These are phyloP conservation scores for Lizanozyma gosingica DNA, from an alignment of 1,139 yeast species.

Conservation along the genomic window DNA sequence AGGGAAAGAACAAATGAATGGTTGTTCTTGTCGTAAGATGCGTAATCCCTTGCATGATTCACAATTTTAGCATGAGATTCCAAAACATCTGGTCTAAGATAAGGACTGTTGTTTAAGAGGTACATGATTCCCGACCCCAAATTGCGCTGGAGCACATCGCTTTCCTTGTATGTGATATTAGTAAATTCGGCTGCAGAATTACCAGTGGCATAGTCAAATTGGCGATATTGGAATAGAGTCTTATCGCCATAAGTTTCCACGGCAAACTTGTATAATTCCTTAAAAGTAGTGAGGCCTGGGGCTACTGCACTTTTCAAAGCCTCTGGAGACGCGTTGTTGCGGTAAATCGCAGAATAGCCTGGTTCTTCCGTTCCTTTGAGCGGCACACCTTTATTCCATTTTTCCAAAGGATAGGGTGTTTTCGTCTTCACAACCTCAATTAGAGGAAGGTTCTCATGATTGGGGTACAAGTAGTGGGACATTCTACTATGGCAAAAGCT, in stretches of 20 bases:
- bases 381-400: conserved; percentile 7
- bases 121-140: conserved; percentile 16
- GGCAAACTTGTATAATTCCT: conserved; percentile 10
- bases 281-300: conserved; percentile 11
- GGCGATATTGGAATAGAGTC: conserved; percentile 12
- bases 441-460: conserved; percentile 7
- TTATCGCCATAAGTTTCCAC: conserved; percentile 8
- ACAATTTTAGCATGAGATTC: conserved; percentile 16
- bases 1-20: neutral
- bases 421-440: conserved; percentile 6
- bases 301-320: conserved; percentile 8
- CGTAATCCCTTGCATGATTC: conserved; percentile 9
- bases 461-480: conserved; percentile 11
- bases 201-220: neutral
- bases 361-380: conserved; percentile 11
- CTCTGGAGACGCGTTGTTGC: conserved; percentile 11
- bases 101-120: conserved; percentile 13
- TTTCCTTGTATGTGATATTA: conserved; percentile 10
- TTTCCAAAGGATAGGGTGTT: conserved; percentile 10
- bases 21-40: conserved; percentile 3
- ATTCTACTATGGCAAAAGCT: no score
- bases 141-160: conserved; percentile 8
- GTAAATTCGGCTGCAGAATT: conserved; percentile 3
- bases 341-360: conserved; percentile 13
- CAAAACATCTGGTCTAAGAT: conserved; percentile 9